A percentile compares a stretch with the other conserved stretches of the same genome.
Evolutionary conservation across 148 eudicot species (phyloP).

Genomic region (Rhododendron molle): DNA sequence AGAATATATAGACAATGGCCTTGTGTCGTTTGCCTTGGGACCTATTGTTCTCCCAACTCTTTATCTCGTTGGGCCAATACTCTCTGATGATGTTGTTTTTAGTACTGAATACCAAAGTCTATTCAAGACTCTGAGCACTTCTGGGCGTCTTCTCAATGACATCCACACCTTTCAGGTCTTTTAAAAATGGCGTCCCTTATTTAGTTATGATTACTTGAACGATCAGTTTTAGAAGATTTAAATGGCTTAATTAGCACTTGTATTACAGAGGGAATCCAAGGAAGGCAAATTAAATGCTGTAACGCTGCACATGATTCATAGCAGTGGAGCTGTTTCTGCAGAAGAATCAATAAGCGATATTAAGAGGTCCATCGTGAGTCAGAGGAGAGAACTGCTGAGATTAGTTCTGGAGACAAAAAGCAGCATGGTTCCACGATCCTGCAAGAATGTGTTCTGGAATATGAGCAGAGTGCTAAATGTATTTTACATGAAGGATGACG

Average conservation of each 20-base stretch:
- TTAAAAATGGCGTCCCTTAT: neutral
- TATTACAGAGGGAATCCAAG: slow-evolving; percentile 61
- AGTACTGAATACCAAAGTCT: slow-evolving; percentile 46
- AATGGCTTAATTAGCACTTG: neutral
- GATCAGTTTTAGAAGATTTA: neutral
- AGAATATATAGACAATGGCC: slow-evolving; percentile 73
- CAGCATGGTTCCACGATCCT: slow-evolving; percentile 55
- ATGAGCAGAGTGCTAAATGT: slow-evolving; percentile 59
- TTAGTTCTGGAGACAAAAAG: slow-evolving; percentile 45
- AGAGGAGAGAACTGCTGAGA: slow-evolving; percentile 61
- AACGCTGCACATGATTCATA: slow-evolving; percentile 40
- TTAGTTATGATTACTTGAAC: neutral
- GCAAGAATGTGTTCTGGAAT: slow-evolving; percentile 75
- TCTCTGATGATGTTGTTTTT: slow-evolving; percentile 47
- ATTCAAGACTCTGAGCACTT: slow-evolving; percentile 66
- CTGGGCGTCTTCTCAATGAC: slow-evolving; percentile 85
- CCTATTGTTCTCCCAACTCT: slow-evolving; percentile 85
- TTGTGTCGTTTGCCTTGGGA: slow-evolving; percentile 76
- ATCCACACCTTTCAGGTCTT: slow-evolving; percentile 58
- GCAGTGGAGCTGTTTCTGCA: slow-evolving; percentile 28
- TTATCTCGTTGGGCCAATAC: slow-evolving; percentile 65
- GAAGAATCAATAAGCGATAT: slow-evolving; percentile 48
- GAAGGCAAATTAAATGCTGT: slow-evolving; percentile 73
- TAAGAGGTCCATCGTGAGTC: slow-evolving; percentile 23
- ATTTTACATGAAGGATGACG: slow-evolving; percentile 71